Base-by-base conservation (phyloP, 192 early-diverging fungal species). In the Coemansia erecta region DNA sequence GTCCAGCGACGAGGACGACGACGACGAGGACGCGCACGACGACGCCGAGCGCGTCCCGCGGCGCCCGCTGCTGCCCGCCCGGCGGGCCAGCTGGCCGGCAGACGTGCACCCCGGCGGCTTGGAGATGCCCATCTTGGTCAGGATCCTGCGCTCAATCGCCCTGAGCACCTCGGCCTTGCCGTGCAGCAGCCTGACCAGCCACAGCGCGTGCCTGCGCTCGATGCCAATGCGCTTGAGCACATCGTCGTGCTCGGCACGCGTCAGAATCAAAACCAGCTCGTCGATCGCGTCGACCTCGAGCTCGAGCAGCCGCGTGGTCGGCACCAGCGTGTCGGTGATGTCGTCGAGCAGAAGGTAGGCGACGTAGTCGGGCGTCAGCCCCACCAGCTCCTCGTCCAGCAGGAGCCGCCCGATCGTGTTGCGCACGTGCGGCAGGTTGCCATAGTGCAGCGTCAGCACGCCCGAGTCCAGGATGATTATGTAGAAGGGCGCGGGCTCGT, bases 241-340 rank as follows among this genome's bases (percentile, higher is more conserved):
- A 52, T 90, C 89, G 11, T 81, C 82, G 26, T 88, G 86, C 58
- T 97, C 95, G 10, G 89, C 87, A 61, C 94, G 89, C 26, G 91
- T 88, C 37, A 95, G 71, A 18, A 97, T 89, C 23, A 98, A 73
- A 8, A 97, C 93, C 7, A 97, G 70, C 63, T 98, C 97, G 63
- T 98, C 95, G 61, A 98, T 93, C 0, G 90, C 86, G 56, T 96
- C 94, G 3, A 97, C 97, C 73, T 98, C 95, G 43, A 91, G 82
- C 74, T 98, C 97, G 64, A 98, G 90, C 39, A 88, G 72, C 50
- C 86, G 77, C 51, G 97, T 86, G 9, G 92, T 78, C 14, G 94
- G 94, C 49, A 92, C 88, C 72, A 97, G 93, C 11, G 86, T 85
- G 66, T 98, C 96, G 0, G 91, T 94, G 56, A 98, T 91, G 58